These are phyloP conservation scores for Leishmania tarentolae DNA, from an alignment of 208 protist genomes.

Conservation along the genomic window DNA sequence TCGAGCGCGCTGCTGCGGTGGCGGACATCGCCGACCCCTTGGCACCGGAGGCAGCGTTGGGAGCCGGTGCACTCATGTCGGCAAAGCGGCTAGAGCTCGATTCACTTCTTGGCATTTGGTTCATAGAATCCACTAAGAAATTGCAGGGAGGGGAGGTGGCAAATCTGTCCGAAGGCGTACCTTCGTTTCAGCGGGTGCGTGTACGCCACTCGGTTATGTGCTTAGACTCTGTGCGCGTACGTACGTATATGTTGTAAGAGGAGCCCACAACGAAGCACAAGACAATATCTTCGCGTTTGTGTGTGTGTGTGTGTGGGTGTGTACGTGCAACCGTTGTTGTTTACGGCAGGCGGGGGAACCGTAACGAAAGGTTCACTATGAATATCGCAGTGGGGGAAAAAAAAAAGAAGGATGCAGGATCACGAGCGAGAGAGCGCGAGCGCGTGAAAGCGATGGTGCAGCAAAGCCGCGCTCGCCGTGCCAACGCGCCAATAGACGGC, in stretches of 20 bases:
- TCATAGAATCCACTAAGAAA: not conserved
- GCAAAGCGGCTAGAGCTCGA: not conserved
- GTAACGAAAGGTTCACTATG: too few relatives aligned
- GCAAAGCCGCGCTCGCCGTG: not conserved
- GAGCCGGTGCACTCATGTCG: not conserved
- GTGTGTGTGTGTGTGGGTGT: not conserved
- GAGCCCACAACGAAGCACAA: not conserved
- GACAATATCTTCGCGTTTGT: not conserved
- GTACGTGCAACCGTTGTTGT: not conserved
- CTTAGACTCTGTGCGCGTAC: not conserved
- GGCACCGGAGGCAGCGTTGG: not conserved
- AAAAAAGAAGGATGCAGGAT: not conserved
- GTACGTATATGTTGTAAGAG: not conserved
- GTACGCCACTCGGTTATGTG: too few relatives aligned
- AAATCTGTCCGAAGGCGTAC: not conserved
- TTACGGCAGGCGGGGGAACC: too few relatives aligned
- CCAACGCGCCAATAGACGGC: not conserved
- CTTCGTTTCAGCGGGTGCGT: too few relatives aligned
- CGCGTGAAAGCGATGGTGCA: not conserved
- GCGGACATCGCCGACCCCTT: not conserved
- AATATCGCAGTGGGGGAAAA: too few relatives aligned
- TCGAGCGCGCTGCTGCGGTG: not conserved
- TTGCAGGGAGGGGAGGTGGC: not conserved
- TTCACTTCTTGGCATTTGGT: conserved; percentile 7
- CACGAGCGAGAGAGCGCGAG: not conserved